Conservation (phyloP, 2,329 filamentous ascomycete species). For the Nemania sp. region DNA sequence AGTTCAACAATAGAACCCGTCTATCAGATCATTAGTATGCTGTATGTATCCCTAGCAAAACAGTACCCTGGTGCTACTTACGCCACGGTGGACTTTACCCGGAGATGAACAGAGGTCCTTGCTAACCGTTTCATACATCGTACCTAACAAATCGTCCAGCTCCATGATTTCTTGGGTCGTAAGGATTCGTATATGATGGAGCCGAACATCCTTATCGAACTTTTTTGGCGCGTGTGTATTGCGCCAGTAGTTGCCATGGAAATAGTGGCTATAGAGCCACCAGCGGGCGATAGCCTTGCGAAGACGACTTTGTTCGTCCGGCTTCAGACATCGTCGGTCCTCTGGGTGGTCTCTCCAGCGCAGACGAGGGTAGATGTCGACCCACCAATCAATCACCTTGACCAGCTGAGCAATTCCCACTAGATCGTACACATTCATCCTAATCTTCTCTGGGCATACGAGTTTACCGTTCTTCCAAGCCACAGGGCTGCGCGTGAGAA, state of each 20-base stretch:
- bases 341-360: constrained; percentile 61
- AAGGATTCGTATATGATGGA: constrained; percentile 47
- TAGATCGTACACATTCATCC: constrained; percentile 46
- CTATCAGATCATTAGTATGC: constrained; percentile 38
- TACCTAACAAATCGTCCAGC: constrained; percentile 44
- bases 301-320: constrained; percentile 60
- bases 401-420: constrained; percentile 50
- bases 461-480: constrained; percentile 41
- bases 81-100: constrained; percentile 40
- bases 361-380: constrained; percentile 55
- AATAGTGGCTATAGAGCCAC: constrained; percentile 67
- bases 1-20: constrained; percentile 39
- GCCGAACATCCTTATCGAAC: constrained; percentile 45
- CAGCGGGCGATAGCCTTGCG: constrained; percentile 64
- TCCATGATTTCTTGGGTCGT: constrained; percentile 48
- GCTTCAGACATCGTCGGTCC: constrained; percentile 58
- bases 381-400: constrained; percentile 55
- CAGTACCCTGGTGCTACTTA: constrained; percentile 34
- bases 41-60: not conserved
- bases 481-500: constrained; percentile 38
- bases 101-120: constrained; percentile 50
- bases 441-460: constrained; percentile 43
- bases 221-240: constrained; percentile 36
- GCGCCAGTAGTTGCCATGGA: constrained; percentile 59
- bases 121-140: constrained; percentile 44